Evolutionary conservation across 2,329 filamentous ascomycete genomes (phyloP), one percentile per base, ranked within the genome.

Genomic region (Arthrocladium fulminans): DNA sequence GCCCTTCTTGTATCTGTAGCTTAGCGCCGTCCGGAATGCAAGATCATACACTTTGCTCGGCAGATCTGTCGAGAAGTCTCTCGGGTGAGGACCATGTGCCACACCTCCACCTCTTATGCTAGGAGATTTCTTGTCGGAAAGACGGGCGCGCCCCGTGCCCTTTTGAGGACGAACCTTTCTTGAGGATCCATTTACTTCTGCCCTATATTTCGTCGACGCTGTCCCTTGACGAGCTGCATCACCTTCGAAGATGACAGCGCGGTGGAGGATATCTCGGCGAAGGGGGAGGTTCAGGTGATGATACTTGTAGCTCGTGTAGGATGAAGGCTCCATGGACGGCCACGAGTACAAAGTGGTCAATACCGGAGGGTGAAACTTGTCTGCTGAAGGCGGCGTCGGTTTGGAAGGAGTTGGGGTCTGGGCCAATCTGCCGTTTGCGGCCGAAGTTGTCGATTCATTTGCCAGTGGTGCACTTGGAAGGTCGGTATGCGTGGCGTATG

Each of bases 11-110:
- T 92, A 97, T 51, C 92, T 81, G 72, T 95, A 94, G 62, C 85
- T 92, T 56, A 98, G 76, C 9, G 92, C 92, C 37, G 86, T 97
- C 63, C 92, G 81, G 87, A 88, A 97, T 8, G 92, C 92, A 59
- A 94, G 76, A 68, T 97, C 89, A 71, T 98, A 98, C 41, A 95
- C 80, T 72, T 97, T 97, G 63, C 77, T 77, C 59, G 84, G 88
- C 48, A 98, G 74, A 13, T 77, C 77, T 19, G 89, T 94, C 51
- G 80, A 79, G 63, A 98, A 98, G 70, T 97, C 88, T 64, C 92
- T 79, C 22, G 89, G 89, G 59, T 89, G 83, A 23, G 92, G 92
- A n/a, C 92, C 92, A 61, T 88, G 87, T 0, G 81, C 74, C 59
- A 94, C 90, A 67, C 88, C 90, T 67, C 92, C 92, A 55, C 92